phyloP scores from a whole-genome alignment of 768 basidiomycete genomes.

The Auricularia sp. region DNA sequence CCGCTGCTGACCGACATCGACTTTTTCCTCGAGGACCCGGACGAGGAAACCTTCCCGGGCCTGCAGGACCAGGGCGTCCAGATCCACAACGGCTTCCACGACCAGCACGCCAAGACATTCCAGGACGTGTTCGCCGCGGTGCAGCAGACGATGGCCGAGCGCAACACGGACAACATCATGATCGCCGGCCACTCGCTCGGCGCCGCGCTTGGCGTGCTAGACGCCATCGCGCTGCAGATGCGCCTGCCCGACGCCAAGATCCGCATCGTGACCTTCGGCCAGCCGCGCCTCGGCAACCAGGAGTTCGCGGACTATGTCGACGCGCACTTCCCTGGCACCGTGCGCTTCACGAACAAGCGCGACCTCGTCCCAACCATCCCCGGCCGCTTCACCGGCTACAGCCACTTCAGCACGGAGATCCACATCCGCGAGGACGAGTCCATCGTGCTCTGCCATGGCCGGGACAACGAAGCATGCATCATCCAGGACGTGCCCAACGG shows the following conservation, averaged over 20 bases:
- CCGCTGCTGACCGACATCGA: conserved; percentile 33
- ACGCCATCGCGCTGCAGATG: conserved; percentile 30
- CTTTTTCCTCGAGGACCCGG: conserved; percentile 24
- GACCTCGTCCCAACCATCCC: conserved; percentile 34
- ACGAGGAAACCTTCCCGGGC: conserved; percentile 42
- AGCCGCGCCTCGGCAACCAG: conserved; percentile 36
- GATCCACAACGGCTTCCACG: not conserved
- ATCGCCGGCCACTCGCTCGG: conserved; percentile 38
- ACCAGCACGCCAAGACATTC: not conserved
- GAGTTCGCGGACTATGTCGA: conserved; percentile 9
- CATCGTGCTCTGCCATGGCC: not conserved
- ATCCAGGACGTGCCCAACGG: not conserved
- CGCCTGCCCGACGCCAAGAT: conserved; percentile 26
- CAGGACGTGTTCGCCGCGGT: not conserved
- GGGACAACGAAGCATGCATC: not conserved
- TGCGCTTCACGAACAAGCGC: conserved; percentile 26
- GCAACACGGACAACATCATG: conserved; percentile 1
- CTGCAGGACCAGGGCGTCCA: conserved; percentile 24
- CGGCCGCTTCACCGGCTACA: conserved; percentile 30
- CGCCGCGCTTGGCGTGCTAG: conserved; percentile 37
- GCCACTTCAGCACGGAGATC: conserved; percentile 38
- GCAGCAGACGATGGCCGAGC: not conserved
- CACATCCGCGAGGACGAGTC: conserved; percentile 22
- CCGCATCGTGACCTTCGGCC: conserved; percentile 30
- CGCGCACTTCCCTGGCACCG: not conserved